These are phyloP conservation scores for Arthromyces matolae DNA, from an alignment of 768 basidiomycete genomes.

Conservation along the genomic window DNA sequence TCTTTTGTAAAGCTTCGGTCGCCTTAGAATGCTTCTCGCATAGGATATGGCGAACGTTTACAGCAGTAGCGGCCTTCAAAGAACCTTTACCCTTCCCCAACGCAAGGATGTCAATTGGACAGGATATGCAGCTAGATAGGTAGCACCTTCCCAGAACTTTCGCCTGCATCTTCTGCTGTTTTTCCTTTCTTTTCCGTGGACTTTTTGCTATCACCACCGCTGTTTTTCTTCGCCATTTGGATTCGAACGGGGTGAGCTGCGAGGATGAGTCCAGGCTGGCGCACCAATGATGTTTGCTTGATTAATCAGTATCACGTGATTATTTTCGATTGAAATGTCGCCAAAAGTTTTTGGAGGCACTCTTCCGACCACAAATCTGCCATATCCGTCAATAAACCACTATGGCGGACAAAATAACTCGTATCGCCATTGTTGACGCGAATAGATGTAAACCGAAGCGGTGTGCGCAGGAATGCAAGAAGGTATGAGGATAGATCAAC, in stretches of 20 bases:
- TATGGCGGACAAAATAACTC: conserved; percentile 95
- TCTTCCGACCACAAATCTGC: conserved; percentile 16
- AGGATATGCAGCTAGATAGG: neutral
- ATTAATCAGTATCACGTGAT: conserved; percentile 20
- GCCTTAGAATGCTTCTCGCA: conserved; percentile 87
- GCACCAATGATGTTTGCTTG: conserved; percentile 12
- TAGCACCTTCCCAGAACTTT: conserved; percentile 39
- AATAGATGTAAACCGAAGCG: conserved; percentile 96
- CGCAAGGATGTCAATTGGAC: neutral
- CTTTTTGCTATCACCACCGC: conserved; percentile 31
- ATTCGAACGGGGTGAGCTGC: neutral
- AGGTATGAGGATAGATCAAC: conserved; percentile 42
- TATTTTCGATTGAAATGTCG: conserved; percentile 3
- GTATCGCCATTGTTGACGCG: conserved; percentile 91
- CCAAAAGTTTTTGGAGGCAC: conserved; percentile 17
- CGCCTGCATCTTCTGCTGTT: conserved; percentile 35
- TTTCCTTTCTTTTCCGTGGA: conserved; percentile 41
- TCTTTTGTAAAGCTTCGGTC: conserved; percentile 72
- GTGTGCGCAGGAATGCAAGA: conserved; percentile 98
- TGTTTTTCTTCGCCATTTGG: conserved; percentile 36
- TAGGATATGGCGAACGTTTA: conserved; percentile 84
- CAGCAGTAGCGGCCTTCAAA: conserved; percentile 73
- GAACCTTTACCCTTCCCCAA: conserved; percentile 43
- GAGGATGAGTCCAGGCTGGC: neutral
- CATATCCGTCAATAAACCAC: conserved; percentile 10